Conservation (phyloP, 1,284 basidiomycete species). For the Trichosporon inkin region DNA sequence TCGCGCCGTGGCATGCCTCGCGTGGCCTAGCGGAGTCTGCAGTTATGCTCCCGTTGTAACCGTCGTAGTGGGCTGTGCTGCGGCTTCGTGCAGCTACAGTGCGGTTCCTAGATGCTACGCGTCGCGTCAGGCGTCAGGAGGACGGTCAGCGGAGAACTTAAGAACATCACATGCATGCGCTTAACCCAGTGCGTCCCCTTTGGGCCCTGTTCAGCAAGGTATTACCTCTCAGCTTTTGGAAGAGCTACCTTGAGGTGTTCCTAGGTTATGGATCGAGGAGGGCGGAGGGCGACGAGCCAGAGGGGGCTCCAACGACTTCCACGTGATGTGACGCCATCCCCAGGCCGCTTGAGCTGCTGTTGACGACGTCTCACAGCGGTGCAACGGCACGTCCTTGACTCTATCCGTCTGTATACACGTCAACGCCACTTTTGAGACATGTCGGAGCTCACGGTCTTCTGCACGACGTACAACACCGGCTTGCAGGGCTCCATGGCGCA, state of each 20-base stretch:
- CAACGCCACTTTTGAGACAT: constrained; percentile 18
- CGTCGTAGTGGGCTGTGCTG: neutral
- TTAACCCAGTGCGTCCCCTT: too few relatives aligned
- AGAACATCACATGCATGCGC: too few relatives aligned
- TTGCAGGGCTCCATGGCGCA: constrained; percentile 48
- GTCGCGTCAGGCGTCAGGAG: neutral
- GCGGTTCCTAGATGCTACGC: neutral
- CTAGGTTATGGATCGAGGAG: too few relatives aligned
- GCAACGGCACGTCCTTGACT: too few relatives aligned
- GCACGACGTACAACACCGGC: constrained; percentile 51
- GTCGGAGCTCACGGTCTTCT: constrained; percentile 44
- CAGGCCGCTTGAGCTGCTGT: neutral
- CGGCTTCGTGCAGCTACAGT: neutral
- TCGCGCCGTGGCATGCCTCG: neutral
- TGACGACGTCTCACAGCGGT: neutral
- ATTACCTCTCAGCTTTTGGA: too few relatives aligned
- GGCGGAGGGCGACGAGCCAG: too few relatives aligned
- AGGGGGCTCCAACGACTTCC: neutral
- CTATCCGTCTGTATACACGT: neutral
- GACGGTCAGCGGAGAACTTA: too few relatives aligned
- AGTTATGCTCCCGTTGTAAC: neutral
- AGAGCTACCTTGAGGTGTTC: too few relatives aligned
- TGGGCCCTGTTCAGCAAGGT: too few relatives aligned
- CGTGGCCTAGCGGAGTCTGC: constrained; percentile 2
- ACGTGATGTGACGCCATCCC: constrained; percentile 7